Evolutionary conservation across 768 basidiomycete genomes (phyloP), one percentile per base, ranked within the genome.

Genomic region (Boletellus sp.): DNA sequence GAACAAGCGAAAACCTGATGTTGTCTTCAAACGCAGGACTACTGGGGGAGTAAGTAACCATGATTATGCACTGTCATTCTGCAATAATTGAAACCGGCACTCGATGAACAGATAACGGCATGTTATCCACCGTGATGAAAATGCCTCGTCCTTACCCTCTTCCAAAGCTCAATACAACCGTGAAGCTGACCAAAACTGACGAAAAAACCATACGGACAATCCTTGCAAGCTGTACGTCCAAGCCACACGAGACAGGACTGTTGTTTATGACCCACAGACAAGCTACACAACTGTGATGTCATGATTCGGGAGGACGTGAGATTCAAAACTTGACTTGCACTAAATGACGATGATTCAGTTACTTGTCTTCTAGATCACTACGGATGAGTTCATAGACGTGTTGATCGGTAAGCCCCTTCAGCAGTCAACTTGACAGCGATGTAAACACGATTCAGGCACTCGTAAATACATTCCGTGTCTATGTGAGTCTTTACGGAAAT

Each of bases 361-460:
- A 1, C n/a, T 2, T 15, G 28, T 32, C 28, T 51, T 43, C 17
- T 55, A 95, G 94, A 94, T 96, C 50, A 89, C 90, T 8, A 88
- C 86, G 4, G 95, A 97, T 65, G 92, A 98, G 65, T 96, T 99
- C 62, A 95, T 99, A 55, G 96, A 99, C 64, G 91, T 97, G n/a
- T 77, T 99, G 20, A 90, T 99, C 45, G 96, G 93, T 84, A 60
- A 32, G 63, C 48, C 12, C 17, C 23, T 36, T 23, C 60, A 22
- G 31, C 44, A 17, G 16, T 23, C 20, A 11, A 51, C 24, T 31
- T 32, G 11, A 32, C 32, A 24, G 24, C 17, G 11, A 32, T 24
- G 13, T 42, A 31, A 62, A 44, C 37, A 36, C 11, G n/a, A 43
- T 47, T 33, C 56, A 90, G 90, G 90, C 19, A 94, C 88, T 7